Conservation (phyloP, 129 eudicot genomes). For the Centrapalus pauciflorus region DNA sequence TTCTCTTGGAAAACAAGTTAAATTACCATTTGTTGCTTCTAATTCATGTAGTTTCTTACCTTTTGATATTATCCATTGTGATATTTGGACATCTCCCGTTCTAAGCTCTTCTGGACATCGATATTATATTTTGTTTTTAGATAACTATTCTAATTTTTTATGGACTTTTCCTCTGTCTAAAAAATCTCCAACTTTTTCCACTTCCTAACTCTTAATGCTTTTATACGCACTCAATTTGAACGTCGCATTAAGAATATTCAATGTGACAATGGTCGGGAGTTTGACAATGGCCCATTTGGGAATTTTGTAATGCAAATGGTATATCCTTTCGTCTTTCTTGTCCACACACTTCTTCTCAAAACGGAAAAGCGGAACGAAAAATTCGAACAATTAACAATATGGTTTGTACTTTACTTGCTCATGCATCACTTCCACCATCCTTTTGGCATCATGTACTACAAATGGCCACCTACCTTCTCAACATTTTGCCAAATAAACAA, state of each 20-base stretch:
- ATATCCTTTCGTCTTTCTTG: background rate
- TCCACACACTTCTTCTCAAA: background rate
- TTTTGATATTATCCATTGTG: background rate
- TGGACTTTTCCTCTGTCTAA: background rate
- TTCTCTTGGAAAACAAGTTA: background rate
- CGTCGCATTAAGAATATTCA: background rate
- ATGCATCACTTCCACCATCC: background rate
- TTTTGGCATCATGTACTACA: slow-evolving; percentile 1
- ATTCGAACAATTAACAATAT: background rate
- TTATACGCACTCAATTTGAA: background rate
- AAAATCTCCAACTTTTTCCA: background rate
- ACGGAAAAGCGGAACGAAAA: background rate
- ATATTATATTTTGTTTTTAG: background rate
- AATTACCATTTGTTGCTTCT: background rate
- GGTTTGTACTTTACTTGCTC: background rate
- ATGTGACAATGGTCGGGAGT: background rate
- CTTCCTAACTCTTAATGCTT: background rate
- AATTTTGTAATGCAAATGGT: background rate
- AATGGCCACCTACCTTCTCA: background rate
- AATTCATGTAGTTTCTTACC: background rate
- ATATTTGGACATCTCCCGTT: background rate
- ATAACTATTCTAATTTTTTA: background rate
- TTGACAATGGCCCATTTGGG: background rate
- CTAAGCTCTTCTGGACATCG: background rate
- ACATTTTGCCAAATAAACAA: background rate